A percentile compares a stretch with the other conserved stretches of the same genome.
phyloP scores from a whole-genome alignment of 2,329 filamentous ascomycete genomes.

The Sclerotinia sclerotiorum region DNA sequence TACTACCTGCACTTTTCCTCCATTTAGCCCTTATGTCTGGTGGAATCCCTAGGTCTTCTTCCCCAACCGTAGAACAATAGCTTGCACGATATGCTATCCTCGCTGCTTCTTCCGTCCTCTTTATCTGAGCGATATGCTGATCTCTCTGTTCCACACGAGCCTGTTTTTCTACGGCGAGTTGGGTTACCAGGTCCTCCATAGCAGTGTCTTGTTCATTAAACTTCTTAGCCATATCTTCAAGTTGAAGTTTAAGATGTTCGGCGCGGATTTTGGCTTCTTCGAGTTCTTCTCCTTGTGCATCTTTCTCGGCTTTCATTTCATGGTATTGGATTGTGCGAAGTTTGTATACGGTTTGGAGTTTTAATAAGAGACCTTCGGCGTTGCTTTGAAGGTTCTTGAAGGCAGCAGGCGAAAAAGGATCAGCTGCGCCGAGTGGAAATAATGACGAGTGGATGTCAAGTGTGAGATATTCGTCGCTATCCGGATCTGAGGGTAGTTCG shows the following conservation, averaged over 20 bases:
- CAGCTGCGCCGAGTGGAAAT: conserved; percentile 50
- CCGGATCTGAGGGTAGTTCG: conserved; percentile 32
- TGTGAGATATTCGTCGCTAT: conserved; percentile 54
- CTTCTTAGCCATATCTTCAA: conserved; percentile 58
- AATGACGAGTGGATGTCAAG: conserved; percentile 57
- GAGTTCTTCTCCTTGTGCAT: conserved; percentile 54
- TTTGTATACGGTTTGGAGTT: conserved; percentile 60
- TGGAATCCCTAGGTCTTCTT: conserved; percentile 37
- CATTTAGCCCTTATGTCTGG: conserved; percentile 24
- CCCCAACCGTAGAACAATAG: conserved; percentile 17
- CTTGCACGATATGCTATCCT: conserved; percentile 5
- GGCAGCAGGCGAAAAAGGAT: conserved; percentile 57
- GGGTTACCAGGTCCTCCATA: conserved; percentile 52
- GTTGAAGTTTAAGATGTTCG: conserved; percentile 56
- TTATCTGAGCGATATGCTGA: conserved; percentile 31
- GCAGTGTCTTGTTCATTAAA: conserved; percentile 54
- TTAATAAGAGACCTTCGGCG: conserved; percentile 54
- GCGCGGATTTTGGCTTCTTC: conserved; percentile 56
- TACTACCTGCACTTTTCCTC: conserved; percentile 35
- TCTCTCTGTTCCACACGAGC: conserved; percentile 36
- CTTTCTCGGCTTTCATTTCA: conserved; percentile 55
- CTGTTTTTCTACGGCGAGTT: conserved; percentile 53
- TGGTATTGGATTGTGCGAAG: conserved; percentile 51
- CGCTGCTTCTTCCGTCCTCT: conserved; percentile 24
- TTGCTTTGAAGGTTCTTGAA: conserved; percentile 62